Evolutionary conservation across 306 rosid genomes (phyloP).

Genomic region (Phaseolus lunatus): DNA sequence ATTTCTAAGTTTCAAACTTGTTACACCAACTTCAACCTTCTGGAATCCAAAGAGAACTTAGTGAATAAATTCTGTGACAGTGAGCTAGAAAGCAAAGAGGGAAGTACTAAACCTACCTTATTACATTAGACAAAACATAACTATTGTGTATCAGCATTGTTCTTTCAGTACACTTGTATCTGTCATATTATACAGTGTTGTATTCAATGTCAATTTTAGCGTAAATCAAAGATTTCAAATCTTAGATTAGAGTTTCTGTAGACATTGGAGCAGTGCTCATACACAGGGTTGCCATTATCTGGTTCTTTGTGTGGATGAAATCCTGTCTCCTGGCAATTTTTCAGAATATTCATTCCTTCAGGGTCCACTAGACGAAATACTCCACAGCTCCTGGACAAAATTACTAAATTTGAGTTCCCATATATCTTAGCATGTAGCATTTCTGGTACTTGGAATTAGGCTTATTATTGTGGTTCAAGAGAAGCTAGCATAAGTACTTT

Average conservation of each 20-base stretch:
- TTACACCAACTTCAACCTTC: not conserved
- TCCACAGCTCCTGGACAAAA: slow-evolving; percentile 66
- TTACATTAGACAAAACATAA: too few relatives aligned
- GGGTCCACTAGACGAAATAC: slow-evolving; percentile 77
- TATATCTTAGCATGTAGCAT: not conserved
- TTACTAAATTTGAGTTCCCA: not conserved
- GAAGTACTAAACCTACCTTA: too few relatives aligned
- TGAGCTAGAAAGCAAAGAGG: slow-evolving; percentile 15
- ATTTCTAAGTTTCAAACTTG: not conserved
- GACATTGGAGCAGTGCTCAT: slow-evolving; percentile 73
- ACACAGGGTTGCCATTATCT: slow-evolving; percentile 65
- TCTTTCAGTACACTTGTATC: slow-evolving; percentile 21
- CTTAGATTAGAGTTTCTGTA: slow-evolving; percentile 76
- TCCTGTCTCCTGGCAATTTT: slow-evolving; percentile 64
- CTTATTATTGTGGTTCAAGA: slow-evolving; percentile 19
- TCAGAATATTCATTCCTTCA: slow-evolving; percentile 70
- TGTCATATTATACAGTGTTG: slow-evolving; percentile 10
- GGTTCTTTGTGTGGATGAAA: slow-evolving; percentile 77
- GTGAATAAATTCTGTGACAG: slow-evolving; percentile 30
- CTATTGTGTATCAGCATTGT: too few relatives aligned
- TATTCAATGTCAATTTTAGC: slow-evolving; percentile 49
- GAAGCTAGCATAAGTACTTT: slow-evolving; percentile 13
- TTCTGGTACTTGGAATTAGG: not conserved
- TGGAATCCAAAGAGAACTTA: slow-evolving; percentile 2
- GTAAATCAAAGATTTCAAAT: slow-evolving; percentile 85